A percentile compares a stretch with the other conserved stretches of the same genome.
phyloP scores from a whole-genome alignment of 1,284 basidiomycete genomes.

The Cutaneotrichosporon cavernicola region DNA sequence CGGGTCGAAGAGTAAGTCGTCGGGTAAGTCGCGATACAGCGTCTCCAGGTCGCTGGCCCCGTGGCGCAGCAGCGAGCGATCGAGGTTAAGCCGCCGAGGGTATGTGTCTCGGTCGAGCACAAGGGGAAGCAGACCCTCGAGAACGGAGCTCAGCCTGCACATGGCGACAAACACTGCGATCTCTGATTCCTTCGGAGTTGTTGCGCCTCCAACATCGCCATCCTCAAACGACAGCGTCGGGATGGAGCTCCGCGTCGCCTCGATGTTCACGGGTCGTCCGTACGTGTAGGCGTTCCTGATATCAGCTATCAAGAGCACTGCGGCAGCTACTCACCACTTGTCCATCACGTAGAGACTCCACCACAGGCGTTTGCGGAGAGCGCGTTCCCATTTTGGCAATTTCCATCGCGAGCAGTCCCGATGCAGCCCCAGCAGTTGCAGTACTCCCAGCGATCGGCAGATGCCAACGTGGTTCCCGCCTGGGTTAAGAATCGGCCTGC shows the following conservation, averaged over 20 bases:
- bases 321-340: constrained; percentile 24
- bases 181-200: constrained; percentile 9
- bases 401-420: constrained; percentile 32
- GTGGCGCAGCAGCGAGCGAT: constrained; percentile 18
- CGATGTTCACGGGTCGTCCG: constrained; percentile 25
- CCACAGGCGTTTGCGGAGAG: constrained; percentile 30
- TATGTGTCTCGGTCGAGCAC: constrained; percentile 19
- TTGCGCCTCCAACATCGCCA: constrained; percentile 13
- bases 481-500: constrained; percentile 28
- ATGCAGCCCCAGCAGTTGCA: constrained; percentile 32
- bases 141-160: constrained; percentile 16
- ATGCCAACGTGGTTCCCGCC: constrained; percentile 30
- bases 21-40: constrained; percentile 21
- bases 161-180: constrained; percentile 24
- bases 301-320: background rate
- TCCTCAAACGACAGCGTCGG: constrained; percentile 23
- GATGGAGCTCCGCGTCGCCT: constrained; percentile 12
- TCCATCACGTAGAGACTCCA: constrained; percentile 31
- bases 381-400: constrained; percentile 31
- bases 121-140: constrained; percentile 23
- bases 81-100: constrained; percentile 6
- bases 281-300: constrained; percentile 27
- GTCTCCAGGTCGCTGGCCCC: constrained; percentile 22
- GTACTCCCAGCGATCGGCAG: constrained; percentile 25
- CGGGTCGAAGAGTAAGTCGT: constrained; percentile 17